Evolutionary conservation across 257 asterid genomes (phyloP), one percentile per base, ranked within the genome.

Genomic region (Solanum neorickii): DNA sequence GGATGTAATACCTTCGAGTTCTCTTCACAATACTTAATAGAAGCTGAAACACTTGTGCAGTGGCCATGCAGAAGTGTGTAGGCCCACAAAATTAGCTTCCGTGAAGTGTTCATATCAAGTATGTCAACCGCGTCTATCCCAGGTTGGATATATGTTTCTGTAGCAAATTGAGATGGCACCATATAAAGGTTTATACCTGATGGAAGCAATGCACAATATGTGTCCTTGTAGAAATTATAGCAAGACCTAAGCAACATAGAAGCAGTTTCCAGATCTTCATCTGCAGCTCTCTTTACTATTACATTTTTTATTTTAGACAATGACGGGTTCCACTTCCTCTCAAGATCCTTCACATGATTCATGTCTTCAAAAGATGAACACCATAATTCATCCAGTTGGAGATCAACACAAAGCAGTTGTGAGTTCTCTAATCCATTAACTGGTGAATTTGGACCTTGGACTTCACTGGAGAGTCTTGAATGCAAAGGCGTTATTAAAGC

Each of bases 1-100:
- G 52, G 52, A 37, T 74, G 44, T 16, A 87, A 72, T 89, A 97
- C 99, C 98, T 95, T 97, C 11, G 93, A 91, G 77, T 87, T 94
- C 88, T 97, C 98, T 87, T 97, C 99, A 82, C 99, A 97, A 88
- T 92, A 94, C 93, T 95, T 97, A 87, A 97, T 92, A 86, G 91
- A 98, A 86, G 91, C 93, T 0, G 99, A 93, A 83, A 94, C 92
- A 87, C 88, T 91, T 70, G 93, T 90, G 92, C 92, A 97, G 89
- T 92, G 96, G 56, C 99, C 98, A 87, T 94, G 95, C 90, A 93
- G 80, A 86, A 97, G 97, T 25, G 98, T 93, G 97, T 93, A 93
- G 41, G 99, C 98, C 99, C 99, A 97, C 56, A 95, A 75, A 73
- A 97, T 95, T 89, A 97, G 97, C 92, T 95, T 97, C 87, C 99